Percentiles rank a stretch among this genome's conserved stretches.
Conservation (phyloP, 1,139 yeast genomes). For the Pichia norvegensis region DNA sequence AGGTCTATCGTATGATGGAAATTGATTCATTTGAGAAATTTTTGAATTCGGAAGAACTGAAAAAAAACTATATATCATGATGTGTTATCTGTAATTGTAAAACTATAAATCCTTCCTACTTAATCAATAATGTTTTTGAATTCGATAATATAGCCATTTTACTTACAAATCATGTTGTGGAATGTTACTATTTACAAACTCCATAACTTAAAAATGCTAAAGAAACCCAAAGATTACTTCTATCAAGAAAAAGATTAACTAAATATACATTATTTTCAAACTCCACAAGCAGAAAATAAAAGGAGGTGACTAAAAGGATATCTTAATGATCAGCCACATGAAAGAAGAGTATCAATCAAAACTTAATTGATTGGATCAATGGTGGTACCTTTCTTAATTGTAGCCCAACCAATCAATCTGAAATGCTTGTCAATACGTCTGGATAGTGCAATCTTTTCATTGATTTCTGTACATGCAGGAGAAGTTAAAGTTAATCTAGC, state of each 20-base stretch:
- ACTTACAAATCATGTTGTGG: background rate
- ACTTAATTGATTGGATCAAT: conserved; percentile 54
- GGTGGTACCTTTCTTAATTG: conserved; percentile 90
- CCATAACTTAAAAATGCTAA: background rate
- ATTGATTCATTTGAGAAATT: conserved; percentile 71
- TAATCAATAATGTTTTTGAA: too few species aligned
- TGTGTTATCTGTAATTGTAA: too few species aligned
- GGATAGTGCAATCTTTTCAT: conserved; percentile 96
- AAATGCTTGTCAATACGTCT: conserved; percentile 99
- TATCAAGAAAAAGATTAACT: conserved; percentile 5
- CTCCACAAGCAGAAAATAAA: conserved; percentile 7
- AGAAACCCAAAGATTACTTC: conserved; percentile 4
- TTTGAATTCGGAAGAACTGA: conserved; percentile 35
- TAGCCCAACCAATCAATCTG: conserved; percentile 99
- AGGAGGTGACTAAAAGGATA: background rate
- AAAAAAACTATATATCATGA: conserved; percentile 16
- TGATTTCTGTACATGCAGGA: conserved; percentile 97
- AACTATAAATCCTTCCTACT: too few species aligned
- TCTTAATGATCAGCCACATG: background rate
- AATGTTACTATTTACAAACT: background rate
- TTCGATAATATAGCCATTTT: too few species aligned
- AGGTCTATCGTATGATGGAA: conserved; percentile 56
- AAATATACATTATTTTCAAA: conserved; percentile 11
- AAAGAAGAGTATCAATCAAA: background rate
- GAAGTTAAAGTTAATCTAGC: conserved; percentile 94